Evolutionary conservation across 2,329 filamentous ascomycete genomes (phyloP), one percentile per base, ranked within the genome.

Genomic region (Chaetomium globosum): DNA sequence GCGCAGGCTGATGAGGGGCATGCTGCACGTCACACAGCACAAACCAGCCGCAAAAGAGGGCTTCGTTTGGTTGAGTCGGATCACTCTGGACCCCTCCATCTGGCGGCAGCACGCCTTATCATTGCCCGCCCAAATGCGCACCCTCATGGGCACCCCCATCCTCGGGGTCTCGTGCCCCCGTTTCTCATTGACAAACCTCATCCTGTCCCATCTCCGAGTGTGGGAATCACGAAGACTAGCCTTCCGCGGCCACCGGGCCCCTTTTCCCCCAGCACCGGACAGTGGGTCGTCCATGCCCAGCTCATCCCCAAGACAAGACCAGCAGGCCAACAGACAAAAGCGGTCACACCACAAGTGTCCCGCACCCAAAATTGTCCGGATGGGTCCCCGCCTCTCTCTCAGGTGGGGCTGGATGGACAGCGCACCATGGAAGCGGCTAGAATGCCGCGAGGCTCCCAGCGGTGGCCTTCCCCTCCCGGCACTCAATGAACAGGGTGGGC

Each of bases 351-450:
- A 28, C n/a, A 36, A 7, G 23, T 16, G 30, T 36, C 10, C 21
- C 39, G 51, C 56, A 33, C 51, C 51, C 54, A 51, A 43, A 61
- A 61, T 57, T 39, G 52, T 51, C 43, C 56, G 31, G 28, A 53
- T 61, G 26, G 46, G 53, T 39, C 52, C 31, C 7, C 31, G 9
- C 31, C 31, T 10, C 9, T 31, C 31, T 31, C 31, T 10, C 31
- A 39, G 65, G 62, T 62, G 65, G 43, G 59, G 62, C 58, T 31
- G 23, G 28, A 33, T 23, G 36, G 33, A 67, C 63, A 65, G 46
- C 66, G 49, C 56, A 59, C 51, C 51, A 67, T 67, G 66, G 66
- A 67, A 67, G 66, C 66, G 60, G 63, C 66, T 67, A 61, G 66
- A 67, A 67, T 58, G 33, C 55, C 39, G 33, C 60, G 57, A 65